Evolutionary conservation across 352 stramenopile genomes (phyloP).

Genomic region (Albugo candida): DNA sequence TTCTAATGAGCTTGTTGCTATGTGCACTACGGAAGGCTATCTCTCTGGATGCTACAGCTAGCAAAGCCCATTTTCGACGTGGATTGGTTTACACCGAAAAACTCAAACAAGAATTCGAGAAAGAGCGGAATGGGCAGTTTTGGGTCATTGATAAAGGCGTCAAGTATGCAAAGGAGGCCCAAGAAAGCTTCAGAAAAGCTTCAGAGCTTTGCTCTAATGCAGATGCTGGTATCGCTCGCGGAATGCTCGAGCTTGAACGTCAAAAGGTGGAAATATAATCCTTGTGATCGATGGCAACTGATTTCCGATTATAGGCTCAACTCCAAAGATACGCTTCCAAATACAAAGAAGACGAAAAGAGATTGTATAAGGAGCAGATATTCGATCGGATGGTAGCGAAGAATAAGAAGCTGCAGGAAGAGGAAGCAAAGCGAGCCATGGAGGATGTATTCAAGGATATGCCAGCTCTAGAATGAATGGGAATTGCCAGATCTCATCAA

Average conservation of each 20-base stretch:
- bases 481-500: background rate
- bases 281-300: background rate
- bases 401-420: conserved; percentile 50
- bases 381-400: conserved; percentile 67
- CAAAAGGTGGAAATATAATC: conserved; percentile 15
- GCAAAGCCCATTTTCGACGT: conserved; percentile 65
- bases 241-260: conserved; percentile 44
- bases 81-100: conserved; percentile 66
- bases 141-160: conserved; percentile 77
- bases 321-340: conserved; percentile 34
- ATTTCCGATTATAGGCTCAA: conserved; percentile 14
- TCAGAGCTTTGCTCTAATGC: conserved; percentile 18
- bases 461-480: conserved; percentile 44
- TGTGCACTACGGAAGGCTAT: conserved; percentile 24
- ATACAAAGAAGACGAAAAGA: conserved; percentile 78
- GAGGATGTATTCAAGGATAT: conserved; percentile 69
- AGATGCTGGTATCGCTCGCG: conserved; percentile 34
- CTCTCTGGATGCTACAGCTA: conserved; percentile 26
- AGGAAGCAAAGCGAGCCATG: conserved; percentile 41
- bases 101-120: conserved; percentile 55
- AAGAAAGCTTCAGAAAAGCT: conserved; percentile 50
- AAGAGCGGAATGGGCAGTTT: conserved; percentile 63
- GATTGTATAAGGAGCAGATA: conserved; percentile 79
- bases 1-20: too few relatives aligned
- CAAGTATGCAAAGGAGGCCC: conserved; percentile 42